These are phyloP conservation scores for Blastomyces silverae DNA, from an alignment of 2,329 filamentous ascomycete genomes.

Conservation along the genomic window DNA sequence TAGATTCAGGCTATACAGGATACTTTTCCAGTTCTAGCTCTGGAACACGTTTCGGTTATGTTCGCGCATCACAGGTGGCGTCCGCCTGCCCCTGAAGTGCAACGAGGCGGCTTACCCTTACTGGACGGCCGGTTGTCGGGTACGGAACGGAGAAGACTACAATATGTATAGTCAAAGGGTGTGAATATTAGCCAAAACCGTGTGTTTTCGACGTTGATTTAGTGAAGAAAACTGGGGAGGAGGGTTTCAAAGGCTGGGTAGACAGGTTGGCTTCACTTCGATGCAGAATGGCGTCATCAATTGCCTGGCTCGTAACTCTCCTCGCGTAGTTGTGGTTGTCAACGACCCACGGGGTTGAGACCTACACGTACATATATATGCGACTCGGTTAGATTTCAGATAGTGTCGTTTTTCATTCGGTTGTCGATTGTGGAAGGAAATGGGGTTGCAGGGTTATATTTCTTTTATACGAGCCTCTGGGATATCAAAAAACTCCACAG, in stretches of 20 bases:
- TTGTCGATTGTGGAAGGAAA: background rate
- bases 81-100: background rate
- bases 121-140: background rate
- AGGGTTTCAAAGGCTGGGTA: background rate
- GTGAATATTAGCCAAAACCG: background rate
- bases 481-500: conserved; percentile 6
- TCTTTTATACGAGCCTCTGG: conserved; percentile 1
- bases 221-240: background rate
- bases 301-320: background rate
- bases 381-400: background rate
- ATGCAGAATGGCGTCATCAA: conserved; percentile 4
- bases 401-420: background rate
- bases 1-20: background rate
- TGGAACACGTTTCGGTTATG: background rate
- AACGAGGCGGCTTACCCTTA: background rate
- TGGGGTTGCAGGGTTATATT: background rate
- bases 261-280: conserved; percentile 9
- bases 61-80: background rate
- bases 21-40: background rate
- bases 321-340: conserved; percentile 3
- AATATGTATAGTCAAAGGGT: background rate
- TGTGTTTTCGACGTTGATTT: background rate
- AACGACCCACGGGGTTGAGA: conserved; percentile 11
- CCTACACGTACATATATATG: background rate
- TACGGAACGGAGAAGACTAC: background rate